Base-by-base conservation (phyloP, 805 yeast species). In the Vanderwaltozyma tropicalis region DNA sequence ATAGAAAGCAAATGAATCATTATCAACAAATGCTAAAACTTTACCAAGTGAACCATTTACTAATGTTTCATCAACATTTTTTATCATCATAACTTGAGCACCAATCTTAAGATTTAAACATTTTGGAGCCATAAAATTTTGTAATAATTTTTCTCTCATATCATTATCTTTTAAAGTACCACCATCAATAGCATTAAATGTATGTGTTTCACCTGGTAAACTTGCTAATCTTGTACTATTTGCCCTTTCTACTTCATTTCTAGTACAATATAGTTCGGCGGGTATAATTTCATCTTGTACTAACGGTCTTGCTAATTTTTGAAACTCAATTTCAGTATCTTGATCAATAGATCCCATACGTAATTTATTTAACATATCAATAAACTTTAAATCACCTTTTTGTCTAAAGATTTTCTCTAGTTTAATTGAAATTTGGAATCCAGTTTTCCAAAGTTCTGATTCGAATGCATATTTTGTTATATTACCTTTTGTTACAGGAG, bases 81-180 rank as follows among this genome's bases (percentile, higher is more conserved):
- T 82, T 34, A 82, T 69, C 68, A 82, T 74, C 92, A 83, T 82
- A 0, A 83, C 94, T 59, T 82, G 92, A 0, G 89, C 84, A 32
- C 80, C 80, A 38, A 69, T 69, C 49, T 81, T 83, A 48, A 83
- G 59, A 7, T 63, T 63, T 11, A 83, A 53, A 24, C 58, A 61
- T 25, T 66, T 62, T 3, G 85, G 83, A 1, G 87, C 82, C 50
- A 82, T 57, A 45, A 80, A 77, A 46, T 76, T 74, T 17, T 68
- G 64, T n/a, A 79, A 56, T 19, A 78, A 49, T 36, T 61, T 65
- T 35, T 65, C 65, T 34, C 71, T 62, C 16, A 64, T 59, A 2
- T 60, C 68, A 5, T 56, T 55, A 33, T 74, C 74, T 17, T 46
- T 43, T 18, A 63, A 25, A 0, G 52, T 40, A 27, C 86, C 88